These are phyloP conservation scores for Eimeria maxima DNA, from an alignment of 169 alveolate species.

Conservation along the genomic window DNA sequence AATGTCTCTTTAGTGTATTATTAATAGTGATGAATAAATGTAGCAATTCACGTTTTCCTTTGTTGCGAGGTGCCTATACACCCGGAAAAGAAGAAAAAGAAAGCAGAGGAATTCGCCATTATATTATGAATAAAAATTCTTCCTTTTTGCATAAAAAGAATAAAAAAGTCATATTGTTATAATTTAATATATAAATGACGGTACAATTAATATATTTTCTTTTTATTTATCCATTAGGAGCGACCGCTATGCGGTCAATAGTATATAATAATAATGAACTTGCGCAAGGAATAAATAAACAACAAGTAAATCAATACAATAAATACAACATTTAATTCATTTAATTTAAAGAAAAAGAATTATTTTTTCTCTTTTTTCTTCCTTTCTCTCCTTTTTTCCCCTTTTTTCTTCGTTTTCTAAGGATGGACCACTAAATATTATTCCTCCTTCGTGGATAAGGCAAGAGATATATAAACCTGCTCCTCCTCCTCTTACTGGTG, in stretches of 20 bases:
- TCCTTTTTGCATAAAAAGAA: not conserved
- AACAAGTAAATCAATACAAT: not conserved
- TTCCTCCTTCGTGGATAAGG: slow-evolving; percentile 13
- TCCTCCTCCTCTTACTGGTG: not conserved
- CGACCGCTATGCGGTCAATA: not conserved
- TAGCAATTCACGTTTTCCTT: too few species aligned
- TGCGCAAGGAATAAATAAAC: not conserved
- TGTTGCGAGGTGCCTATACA: slow-evolving; percentile 42
- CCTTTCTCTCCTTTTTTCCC: too few species aligned
- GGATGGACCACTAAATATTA: slow-evolving; percentile 10
- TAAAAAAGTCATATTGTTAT: not conserved
- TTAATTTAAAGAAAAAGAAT: not conserved
- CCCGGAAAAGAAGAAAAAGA: not conserved
- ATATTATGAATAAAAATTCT: not conserved
- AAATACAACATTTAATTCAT: not conserved
- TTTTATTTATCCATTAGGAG: not conserved
- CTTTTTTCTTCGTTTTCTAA: not conserved
- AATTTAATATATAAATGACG: not conserved
- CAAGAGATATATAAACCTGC: not conserved
- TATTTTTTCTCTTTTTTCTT: too few species aligned
- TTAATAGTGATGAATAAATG: too few species aligned
- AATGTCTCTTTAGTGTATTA: too few species aligned
- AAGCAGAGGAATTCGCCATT: not conserved
- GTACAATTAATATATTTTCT: not conserved
- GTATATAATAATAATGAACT: not conserved